Evolutionary conservation across 768 basidiomycete genomes (phyloP).

Genomic region (Termitomyces sp.): DNA sequence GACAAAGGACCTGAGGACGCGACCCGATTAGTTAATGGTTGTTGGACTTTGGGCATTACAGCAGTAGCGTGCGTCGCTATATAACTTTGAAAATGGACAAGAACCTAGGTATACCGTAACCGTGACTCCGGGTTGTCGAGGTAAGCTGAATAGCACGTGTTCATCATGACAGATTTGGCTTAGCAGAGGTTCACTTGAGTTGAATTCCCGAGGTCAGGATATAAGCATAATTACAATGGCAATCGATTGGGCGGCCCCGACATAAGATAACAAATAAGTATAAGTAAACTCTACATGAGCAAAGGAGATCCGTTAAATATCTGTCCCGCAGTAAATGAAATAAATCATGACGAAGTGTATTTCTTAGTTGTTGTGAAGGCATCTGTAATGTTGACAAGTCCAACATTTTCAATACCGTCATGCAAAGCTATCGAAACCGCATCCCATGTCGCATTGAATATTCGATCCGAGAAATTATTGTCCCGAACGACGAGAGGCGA

Average conservation of each 20-base stretch:
- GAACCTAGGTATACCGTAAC: neutral
- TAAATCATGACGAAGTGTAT: conserved; percentile 23
- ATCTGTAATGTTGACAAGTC: conserved; percentile 39
- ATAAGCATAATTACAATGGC: neutral
- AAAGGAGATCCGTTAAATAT: neutral
- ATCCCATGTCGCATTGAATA: conserved; percentile 46
- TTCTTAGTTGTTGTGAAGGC: conserved; percentile 28
- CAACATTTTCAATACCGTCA: conserved; percentile 23
- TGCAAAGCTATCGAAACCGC: conserved; percentile 32
- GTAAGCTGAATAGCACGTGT: conserved; percentile 12
- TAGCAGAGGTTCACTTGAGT: neutral
- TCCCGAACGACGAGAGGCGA: conserved; percentile 49
- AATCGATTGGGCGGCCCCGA: neutral
- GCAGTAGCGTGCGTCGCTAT: neutral
- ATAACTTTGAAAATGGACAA: conserved; percentile 1
- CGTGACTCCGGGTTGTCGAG: neutral
- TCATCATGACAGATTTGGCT: conserved; percentile 7
- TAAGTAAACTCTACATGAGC: neutral
- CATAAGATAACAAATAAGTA: conserved; percentile 6
- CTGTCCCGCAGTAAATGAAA: conserved; percentile 3
- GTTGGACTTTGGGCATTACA: conserved; percentile 34
- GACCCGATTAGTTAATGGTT: conserved; percentile 19
- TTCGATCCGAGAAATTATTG: conserved; percentile 31
- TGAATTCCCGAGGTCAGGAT: no score
- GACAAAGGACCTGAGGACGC: conserved; percentile 21